phyloP scores from a whole-genome alignment of 176 grass and related monocot species.

The Melocanna baccifera region DNA sequence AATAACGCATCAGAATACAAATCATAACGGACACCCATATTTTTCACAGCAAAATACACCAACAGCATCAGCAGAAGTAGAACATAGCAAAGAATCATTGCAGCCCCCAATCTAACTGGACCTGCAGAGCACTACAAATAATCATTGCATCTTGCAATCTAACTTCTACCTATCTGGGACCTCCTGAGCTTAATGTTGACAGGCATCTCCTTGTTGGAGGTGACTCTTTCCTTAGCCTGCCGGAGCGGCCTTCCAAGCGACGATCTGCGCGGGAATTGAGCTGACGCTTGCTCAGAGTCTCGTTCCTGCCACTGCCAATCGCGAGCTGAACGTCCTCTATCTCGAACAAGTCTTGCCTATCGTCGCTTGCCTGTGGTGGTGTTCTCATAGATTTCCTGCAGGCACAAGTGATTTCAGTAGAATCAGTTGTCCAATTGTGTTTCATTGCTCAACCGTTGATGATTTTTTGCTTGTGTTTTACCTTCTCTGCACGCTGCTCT shows the following conservation, averaged over 20 bases:
- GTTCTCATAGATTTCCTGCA: slow-evolving; percentile 57
- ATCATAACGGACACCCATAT: background rate
- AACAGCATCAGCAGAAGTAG: background rate
- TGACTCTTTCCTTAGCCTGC: slow-evolving; percentile 44
- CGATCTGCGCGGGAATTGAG: slow-evolving; percentile 36
- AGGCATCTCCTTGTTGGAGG: slow-evolving; percentile 54
- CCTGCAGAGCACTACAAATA: slow-evolving; percentile 19
- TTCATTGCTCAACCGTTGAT: background rate
- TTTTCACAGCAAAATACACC: background rate
- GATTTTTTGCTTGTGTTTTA: background rate
- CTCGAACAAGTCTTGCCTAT: slow-evolving; percentile 48
- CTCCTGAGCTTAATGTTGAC: slow-evolving; percentile 60
- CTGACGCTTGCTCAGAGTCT: background rate
- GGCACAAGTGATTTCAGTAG: background rate
- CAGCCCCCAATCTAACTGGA: background rate
- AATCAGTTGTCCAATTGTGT: background rate
- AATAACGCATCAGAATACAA: background rate
- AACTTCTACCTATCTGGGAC: slow-evolving; percentile 11
- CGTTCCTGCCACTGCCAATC: slow-evolving; percentile 6
- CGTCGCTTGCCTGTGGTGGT: background rate
- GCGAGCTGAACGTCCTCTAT: slow-evolving; percentile 48
- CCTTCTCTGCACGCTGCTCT: slow-evolving; percentile 33
- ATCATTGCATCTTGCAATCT: background rate
- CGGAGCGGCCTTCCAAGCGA: slow-evolving; percentile 65
- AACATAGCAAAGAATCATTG: slow-evolving; percentile 4